These are phyloP conservation scores for Diaporthe caulivora DNA, from an alignment of 2,329 filamentous ascomycete genomes.

Conservation along the genomic window DNA sequence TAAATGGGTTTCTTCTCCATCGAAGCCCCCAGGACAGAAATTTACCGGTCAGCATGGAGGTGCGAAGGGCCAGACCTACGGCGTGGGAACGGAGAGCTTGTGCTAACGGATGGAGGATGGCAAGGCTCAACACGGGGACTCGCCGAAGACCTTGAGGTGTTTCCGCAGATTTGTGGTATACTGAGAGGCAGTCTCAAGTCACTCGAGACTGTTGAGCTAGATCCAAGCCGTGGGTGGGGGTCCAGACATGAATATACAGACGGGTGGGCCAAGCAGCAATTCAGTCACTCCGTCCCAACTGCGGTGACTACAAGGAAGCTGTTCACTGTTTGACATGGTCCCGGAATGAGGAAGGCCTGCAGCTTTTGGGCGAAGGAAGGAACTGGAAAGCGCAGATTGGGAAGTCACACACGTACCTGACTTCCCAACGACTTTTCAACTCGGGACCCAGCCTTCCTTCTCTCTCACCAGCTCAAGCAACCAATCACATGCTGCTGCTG, in stretches of 20 bases:
- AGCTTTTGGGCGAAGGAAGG: background rate
- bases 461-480: background rate
- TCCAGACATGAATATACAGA: background rate
- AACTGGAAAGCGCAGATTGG: background rate
- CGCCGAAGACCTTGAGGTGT: background rate
- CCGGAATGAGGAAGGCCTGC: too few species aligned
- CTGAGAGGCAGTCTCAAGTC: background rate
- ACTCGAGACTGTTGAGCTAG: background rate
- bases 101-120: background rate
- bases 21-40: background rate
- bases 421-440: background rate
- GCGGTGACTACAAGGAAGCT: background rate
- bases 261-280: background rate
- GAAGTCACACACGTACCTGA: background rate
- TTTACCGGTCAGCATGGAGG: background rate
- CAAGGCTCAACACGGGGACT: background rate
- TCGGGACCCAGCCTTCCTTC: background rate
- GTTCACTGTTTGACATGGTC: background rate
- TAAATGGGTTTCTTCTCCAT: background rate
- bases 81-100: background rate
- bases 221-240: background rate
- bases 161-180: too few species aligned
- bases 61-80: background rate
- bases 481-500: background rate
- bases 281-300: background rate